Evolutionary conservation across 1,284 basidiomycete genomes (phyloP), one percentile per base, ranked within the genome.

Genomic region (Leccinum proliferum): DNA sequence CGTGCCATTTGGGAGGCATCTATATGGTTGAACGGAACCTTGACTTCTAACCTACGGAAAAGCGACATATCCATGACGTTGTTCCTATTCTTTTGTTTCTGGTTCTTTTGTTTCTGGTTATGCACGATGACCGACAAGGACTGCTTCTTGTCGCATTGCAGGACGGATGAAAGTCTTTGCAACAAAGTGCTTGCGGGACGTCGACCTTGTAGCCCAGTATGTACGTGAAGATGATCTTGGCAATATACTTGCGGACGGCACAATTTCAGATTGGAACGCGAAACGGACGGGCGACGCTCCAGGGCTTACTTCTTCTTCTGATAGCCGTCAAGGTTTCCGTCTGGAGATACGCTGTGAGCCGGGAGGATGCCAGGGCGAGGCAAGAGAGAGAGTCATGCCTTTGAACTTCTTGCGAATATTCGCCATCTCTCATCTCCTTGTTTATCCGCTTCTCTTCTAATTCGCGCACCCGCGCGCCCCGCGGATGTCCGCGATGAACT

Each of bases 351-450:
- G 5, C 50, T 55, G 59, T 64, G 56, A 61, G 57, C 37, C 25
- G 32, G 34, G 32, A 46, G 57, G 55, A 55, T 29, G 56, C 48
- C 55, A 60, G 35, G 53, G 59, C 53, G 58, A 63, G 62, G 52
- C 14, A 63, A 55, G 46, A 91, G 11, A 48, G 46, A n/a, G n/a
- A n/a, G 18, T 12, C 46, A 21, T 48, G 46, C 93, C 92, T 84
- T 98, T 98, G 83, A 99, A 98, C 78, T 98, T 96, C 81, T 96
- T 95, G 61, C 97, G 84, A 69, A 99, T 99, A 73, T 99, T 98
- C 1, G 97, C 96, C 96, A 99, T 98, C 79, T 99, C 97, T n/a
- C 21, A 21, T 21, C 21, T 21, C 21, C 76, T 97, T 95, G 79
- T 99, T 99, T 71, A 99, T 97, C 62, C 96, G 80, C 78, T 98